A percentile compares a stretch with the other conserved stretches of the same genome.
Conservation (phyloP, 805 yeast genomes). For the Ogataea trehalophila region DNA sequence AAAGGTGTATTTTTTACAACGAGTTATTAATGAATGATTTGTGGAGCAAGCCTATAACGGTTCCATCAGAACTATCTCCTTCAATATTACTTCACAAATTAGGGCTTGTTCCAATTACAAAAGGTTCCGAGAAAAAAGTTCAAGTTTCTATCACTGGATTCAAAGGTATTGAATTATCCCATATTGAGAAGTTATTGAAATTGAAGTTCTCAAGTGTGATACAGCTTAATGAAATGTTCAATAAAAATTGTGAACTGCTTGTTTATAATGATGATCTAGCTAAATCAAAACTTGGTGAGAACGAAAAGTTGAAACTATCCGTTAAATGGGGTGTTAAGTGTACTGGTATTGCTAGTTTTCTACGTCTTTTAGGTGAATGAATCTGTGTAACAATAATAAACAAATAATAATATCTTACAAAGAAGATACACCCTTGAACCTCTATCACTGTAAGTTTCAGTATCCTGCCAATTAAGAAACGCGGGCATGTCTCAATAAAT, state of each 20-base stretch:
- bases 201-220: conserved; percentile 39
- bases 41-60: conserved; percentile 23
- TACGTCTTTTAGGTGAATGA: conserved; percentile 3
- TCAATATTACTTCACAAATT: not conserved
- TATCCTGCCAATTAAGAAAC: no score
- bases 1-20: conserved; percentile 24
- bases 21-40: conserved; percentile 13
- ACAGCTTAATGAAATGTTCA: conserved; percentile 45
- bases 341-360: conserved; percentile 10
- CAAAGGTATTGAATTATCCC: conserved; percentile 27
- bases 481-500: no score
- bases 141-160: conserved; percentile 27
- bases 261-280: conserved; percentile 35
- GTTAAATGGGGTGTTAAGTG: conserved; percentile 20
- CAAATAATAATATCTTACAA: not conserved
- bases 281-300: conserved; percentile 8
- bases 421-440: no score
- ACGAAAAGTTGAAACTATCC: conserved; percentile 22
- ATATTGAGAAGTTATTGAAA: conserved; percentile 49
- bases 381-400: not conserved
- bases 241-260: conserved; percentile 48
- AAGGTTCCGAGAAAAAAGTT: conserved; percentile 1
- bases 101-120: not conserved
- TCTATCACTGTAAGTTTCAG: no score
- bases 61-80: conserved; percentile 1